Evolutionary conservation across 2,329 filamentous ascomycete species (phyloP), one percentile per base, ranked within the genome.

Genomic region (Pyrenophora tritici-repentis): DNA sequence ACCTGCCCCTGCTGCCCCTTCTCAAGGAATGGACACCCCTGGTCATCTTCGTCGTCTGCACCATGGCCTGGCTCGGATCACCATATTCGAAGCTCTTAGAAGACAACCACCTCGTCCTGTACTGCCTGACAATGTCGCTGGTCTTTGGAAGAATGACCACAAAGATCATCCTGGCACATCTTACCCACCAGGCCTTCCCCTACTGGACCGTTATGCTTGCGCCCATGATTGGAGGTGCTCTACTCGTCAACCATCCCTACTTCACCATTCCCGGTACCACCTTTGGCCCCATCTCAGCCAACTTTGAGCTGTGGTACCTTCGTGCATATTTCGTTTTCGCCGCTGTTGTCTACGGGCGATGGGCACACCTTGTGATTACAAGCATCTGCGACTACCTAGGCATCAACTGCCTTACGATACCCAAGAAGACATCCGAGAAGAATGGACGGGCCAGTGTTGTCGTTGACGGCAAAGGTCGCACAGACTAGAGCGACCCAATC

Each of bases 111-210:
- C 83, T 99, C 1, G 86, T 95, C 9, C 83, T 97, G 39, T 96
- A 96, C 75, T 97, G 92, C 78, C 76, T 96, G 53, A 96, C 90
- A 53, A 89, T 97, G 81, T 89, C 90, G n/a, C 92, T 97, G 66
- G 94, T 97, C 52, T 97, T 99, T 73, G 94, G 94, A 31, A 88
- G 94, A 62, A 91, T 99, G 87, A 97, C 94, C 0, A 99, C 94
- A 33, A 99, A 97, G 80, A 97, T 97, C 75, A 99, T 99, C 70
- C 86, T 99, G 14, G 93, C 94, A 2, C 94, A 99, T 74, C 81
- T 99, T 43, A 94, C 94, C 2, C 86, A 86, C 57, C 94, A 97
- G 73, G 90, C 93, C 3, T 99, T 97, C 76, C 94, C 94, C 1
- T 95, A 90, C 81, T 97, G 92, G 91, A 97, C 94, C 9, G 83